Conservation (phyloP, 352 stramenopile genomes). For the Globisporangium apiculatum region DNA sequence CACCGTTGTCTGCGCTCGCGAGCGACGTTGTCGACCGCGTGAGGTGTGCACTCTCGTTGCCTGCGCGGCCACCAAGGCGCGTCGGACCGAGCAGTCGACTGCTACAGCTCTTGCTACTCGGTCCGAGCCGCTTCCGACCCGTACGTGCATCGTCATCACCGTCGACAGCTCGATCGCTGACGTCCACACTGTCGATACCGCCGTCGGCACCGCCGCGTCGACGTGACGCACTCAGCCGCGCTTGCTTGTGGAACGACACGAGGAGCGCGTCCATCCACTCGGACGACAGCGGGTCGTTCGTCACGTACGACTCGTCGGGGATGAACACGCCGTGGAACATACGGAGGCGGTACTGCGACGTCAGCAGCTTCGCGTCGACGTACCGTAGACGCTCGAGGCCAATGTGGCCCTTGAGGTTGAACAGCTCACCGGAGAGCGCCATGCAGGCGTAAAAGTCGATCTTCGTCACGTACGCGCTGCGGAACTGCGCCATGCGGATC, state of each 20-base stretch:
- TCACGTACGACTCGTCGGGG: slow-evolving; percentile 56
- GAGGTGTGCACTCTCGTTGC: slow-evolving; percentile 1
- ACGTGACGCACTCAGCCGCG: slow-evolving; percentile 5
- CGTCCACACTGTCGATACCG: neutral
- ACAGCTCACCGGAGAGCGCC: slow-evolving; percentile 67
- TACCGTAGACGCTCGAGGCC: slow-evolving; percentile 70
- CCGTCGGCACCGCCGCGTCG: neutral
- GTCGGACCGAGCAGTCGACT: neutral
- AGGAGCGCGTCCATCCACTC: slow-evolving; percentile 83
- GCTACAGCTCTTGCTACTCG: neutral
- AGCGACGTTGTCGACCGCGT: slow-evolving; percentile 31
- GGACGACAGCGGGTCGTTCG: slow-evolving; percentile 49
- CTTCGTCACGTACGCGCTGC: slow-evolving; percentile 78
- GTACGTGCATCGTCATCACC: neutral
- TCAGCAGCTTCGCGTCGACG: slow-evolving; percentile 62
- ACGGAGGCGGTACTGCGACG: slow-evolving; percentile 48
- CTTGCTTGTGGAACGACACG: slow-evolving; percentile 21
- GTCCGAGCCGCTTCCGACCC: neutral
- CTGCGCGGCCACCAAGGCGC: too few relatives aligned
- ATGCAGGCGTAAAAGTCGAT: slow-evolving; percentile 83
- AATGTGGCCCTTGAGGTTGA: slow-evolving; percentile 83
- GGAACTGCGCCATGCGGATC: slow-evolving; percentile 75
- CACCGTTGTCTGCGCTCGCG: slow-evolving; percentile 30
- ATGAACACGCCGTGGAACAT: slow-evolving; percentile 68
- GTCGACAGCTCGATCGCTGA: neutral